Percentiles rank a stretch among this genome's conserved stretches.
Evolutionary conservation across 805 yeast species (phyloP).

Genomic region (Wickerhamiella slavikovae): DNA sequence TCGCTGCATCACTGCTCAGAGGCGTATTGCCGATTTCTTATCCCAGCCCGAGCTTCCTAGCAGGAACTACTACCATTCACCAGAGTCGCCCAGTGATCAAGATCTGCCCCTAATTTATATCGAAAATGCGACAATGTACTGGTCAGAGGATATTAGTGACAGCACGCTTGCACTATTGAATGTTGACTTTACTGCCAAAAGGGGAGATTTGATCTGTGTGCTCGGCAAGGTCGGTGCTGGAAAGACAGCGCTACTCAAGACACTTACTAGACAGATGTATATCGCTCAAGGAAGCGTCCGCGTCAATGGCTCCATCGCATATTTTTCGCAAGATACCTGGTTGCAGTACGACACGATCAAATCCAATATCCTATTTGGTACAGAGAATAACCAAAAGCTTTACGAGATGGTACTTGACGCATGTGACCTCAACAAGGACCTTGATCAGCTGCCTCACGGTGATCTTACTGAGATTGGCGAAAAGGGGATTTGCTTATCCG

Average conservation of each 20-base stretch:
- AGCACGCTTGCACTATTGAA: slow-evolving; percentile 9
- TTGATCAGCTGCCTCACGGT: slow-evolving; percentile 58
- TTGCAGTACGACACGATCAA: slow-evolving; percentile 75
- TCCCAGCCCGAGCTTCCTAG: slow-evolving; percentile 5
- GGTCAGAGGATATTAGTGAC: slow-evolving; percentile 3
- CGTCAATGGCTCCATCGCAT: slow-evolving; percentile 53
- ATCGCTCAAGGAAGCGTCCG: slow-evolving; percentile 47
- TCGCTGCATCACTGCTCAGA: slow-evolving; percentile 6
- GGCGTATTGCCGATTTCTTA: slow-evolving; percentile 8
- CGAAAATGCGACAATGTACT: slow-evolving; percentile 4
- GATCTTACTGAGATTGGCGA: slow-evolving; percentile 84
- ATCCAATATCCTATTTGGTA: slow-evolving; percentile 75
- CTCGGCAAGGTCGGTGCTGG: slow-evolving; percentile 87
- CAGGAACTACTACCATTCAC: slow-evolving; percentile 3
- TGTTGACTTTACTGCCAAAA: slow-evolving; percentile 40
- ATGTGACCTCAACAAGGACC: slow-evolving; percentile 62
- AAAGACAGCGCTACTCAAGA: slow-evolving; percentile 62
- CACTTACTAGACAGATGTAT: slow-evolving; percentile 58
- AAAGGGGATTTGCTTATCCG: slow-evolving; percentile 85
- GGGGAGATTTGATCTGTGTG: slow-evolving; percentile 66
- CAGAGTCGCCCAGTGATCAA: neutral
- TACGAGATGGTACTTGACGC: slow-evolving; percentile 61
- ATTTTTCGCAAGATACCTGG: slow-evolving; percentile 83
- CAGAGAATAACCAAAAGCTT: slow-evolving; percentile 52
- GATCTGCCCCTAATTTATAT: slow-evolving; percentile 3